Conservation (phyloP, 805 yeast genomes). For the Candida easanensis region DNA sequence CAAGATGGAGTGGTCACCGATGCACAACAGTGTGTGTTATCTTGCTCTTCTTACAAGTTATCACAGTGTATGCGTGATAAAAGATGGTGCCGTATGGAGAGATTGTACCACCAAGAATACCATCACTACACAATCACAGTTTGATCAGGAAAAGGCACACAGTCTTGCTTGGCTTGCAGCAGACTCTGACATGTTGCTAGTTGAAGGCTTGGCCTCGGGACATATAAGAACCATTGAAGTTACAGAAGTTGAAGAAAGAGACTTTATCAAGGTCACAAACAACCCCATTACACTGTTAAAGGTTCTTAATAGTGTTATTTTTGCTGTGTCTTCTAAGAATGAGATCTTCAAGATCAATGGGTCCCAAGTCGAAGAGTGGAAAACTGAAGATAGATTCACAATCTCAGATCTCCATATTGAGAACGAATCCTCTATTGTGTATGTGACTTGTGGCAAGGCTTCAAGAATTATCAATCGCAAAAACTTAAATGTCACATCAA, state of each 20-base stretch:
- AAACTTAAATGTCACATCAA: background rate
- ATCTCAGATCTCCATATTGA: conserved; percentile 19
- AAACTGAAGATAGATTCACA: conserved; percentile 13
- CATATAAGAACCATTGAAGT: conserved; percentile 6
- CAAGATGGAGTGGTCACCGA: conserved; percentile 24
- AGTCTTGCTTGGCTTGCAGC: conserved; percentile 21
- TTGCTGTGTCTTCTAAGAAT: conserved; percentile 19
- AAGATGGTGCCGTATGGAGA: conserved; percentile 15
- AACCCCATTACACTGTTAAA: conserved; percentile 15
- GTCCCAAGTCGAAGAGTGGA: conserved; percentile 1
- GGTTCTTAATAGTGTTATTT: background rate
- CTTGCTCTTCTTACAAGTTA: conserved; percentile 23
- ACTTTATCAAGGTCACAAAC: conserved; percentile 8
- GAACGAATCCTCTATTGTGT: conserved; percentile 1
- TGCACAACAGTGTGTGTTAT: conserved; percentile 14
- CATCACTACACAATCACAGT: conserved; percentile 13
- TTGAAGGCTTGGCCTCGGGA: conserved; percentile 24
- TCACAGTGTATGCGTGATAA: conserved; percentile 15
- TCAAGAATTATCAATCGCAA: conserved; percentile 5
- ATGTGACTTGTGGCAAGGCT: conserved; percentile 13
- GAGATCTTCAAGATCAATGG: conserved; percentile 17
- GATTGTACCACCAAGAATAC: conserved; percentile 11
- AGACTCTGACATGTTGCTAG: conserved; percentile 6
- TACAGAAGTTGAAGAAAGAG: background rate
- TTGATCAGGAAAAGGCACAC: conserved; percentile 16